Percentiles rank a stretch among this genome's conserved stretches.
Evolutionary conservation across 177 flowering plant species (phyloP).

Genomic region (Vitis hybrid): DNA sequence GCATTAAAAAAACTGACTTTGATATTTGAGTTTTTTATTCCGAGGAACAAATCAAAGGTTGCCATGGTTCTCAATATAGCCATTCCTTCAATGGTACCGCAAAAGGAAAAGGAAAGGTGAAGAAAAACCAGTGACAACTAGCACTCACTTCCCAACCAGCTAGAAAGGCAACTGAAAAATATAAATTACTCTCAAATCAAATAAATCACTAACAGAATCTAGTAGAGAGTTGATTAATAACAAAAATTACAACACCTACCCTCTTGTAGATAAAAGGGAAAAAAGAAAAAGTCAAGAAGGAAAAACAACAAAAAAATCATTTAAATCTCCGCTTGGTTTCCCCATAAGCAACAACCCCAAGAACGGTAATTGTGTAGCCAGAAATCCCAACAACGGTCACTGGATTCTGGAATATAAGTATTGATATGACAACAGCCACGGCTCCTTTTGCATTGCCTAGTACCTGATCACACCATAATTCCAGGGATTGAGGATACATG

Average conservation of each 20-base stretch:
- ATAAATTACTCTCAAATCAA: too few species aligned
- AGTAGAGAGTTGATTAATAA: too few species aligned
- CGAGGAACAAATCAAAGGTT: too few species aligned
- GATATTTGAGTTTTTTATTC: too few species aligned
- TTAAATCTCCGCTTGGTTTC: conserved; percentile 76
- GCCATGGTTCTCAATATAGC: too few species aligned
- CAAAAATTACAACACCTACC: neutral
- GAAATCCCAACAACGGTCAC: conserved; percentile 83
- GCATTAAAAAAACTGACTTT: too few species aligned
- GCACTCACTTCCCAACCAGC: too few species aligned
- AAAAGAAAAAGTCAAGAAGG: neutral
- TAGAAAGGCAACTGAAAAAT: too few species aligned
- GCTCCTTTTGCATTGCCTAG: conserved; percentile 96
- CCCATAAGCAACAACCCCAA: conserved; percentile 85
- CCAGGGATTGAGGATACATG: neutral
- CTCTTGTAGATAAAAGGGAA: neutral
- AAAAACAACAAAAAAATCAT: conserved; percentile 15
- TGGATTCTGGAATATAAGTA: conserved; percentile 78
- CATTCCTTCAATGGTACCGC: too few species aligned
- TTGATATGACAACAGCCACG: conserved; percentile 88
- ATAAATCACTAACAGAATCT: too few species aligned
- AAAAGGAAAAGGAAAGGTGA: too few species aligned
- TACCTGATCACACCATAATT: conserved; percentile 48
- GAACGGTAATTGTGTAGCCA: conserved; percentile 78
- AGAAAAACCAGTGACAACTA: too few species aligned